Conservation (phyloP, 1,139 yeast species). For the Protomyces lactucae-debilis region DNA sequence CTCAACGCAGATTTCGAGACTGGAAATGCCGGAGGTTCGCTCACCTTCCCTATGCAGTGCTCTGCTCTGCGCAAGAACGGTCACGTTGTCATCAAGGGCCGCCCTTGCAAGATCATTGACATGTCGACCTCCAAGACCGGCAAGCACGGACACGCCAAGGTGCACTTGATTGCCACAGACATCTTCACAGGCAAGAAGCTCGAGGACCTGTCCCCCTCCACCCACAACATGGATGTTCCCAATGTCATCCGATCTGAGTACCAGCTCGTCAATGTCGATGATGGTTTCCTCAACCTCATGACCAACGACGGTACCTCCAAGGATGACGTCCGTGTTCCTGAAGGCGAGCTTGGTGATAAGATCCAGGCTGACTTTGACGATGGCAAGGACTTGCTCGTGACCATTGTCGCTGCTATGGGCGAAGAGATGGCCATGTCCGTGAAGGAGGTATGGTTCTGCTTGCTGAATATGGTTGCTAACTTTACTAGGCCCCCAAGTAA, state of each 20-base stretch:
- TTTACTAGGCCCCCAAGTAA: neutral
- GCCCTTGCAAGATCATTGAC: constrained; percentile 99
- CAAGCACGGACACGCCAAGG: constrained; percentile 99
- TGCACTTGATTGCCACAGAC: constrained; percentile 97
- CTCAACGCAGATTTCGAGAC: constrained; percentile 84
- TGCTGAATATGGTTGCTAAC: neutral
- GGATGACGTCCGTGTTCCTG: constrained; percentile 98
- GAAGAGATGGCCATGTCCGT: constrained; percentile 53
- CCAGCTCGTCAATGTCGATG: constrained; percentile 76
- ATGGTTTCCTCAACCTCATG: constrained; percentile 96
- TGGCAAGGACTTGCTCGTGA: constrained; percentile 94
- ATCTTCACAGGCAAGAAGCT: constrained; percentile 99
- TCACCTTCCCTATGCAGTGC: constrained; percentile 99
- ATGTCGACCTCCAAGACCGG: constrained; percentile 99
- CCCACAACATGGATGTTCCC: constrained; percentile 99
- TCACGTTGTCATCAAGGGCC: constrained; percentile 92
- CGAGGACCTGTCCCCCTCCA: constrained; percentile 99
- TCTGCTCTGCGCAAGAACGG: constrained; percentile 99
- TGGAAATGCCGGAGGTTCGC: constrained; percentile 99
- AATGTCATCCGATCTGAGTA: constrained; percentile 50
- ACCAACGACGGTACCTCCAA: constrained; percentile 95
- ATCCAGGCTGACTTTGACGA: constrained; percentile 90
- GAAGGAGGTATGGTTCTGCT: neutral
- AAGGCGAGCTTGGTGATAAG: constrained; percentile 92
- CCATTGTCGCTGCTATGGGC: constrained; percentile 97